A percentile compares a stretch with the other conserved stretches of the same genome.
phyloP scores from a whole-genome alignment of 1,284 basidiomycete species.

The Leccinum pachyderme region DNA sequence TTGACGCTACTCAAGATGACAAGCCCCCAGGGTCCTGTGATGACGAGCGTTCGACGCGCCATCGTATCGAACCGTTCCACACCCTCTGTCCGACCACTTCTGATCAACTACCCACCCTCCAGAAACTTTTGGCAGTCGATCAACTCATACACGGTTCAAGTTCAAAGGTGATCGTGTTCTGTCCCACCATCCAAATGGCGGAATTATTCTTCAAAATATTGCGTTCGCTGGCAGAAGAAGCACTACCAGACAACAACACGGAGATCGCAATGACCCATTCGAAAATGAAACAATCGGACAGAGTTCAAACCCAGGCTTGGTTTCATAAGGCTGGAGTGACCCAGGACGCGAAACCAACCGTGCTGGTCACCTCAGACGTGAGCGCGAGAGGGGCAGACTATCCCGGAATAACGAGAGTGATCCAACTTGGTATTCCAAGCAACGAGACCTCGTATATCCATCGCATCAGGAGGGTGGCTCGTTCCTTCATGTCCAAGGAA shows the following conservation, averaged over 20 bases:
- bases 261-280: constrained; percentile 86
- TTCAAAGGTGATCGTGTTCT: constrained; percentile 87
- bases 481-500: constrained; percentile 48
- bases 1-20: constrained; percentile 53
- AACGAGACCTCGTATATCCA: constrained; percentile 83
- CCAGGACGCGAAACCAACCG: constrained; percentile 37
- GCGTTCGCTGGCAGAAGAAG: constrained; percentile 42
- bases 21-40: background rate
- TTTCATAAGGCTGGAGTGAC: constrained; percentile 61
- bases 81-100: constrained; percentile 68
- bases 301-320: constrained; percentile 17
- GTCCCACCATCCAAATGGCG: constrained; percentile 87
- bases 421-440: constrained; percentile 85
- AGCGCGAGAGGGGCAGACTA: constrained; percentile 92
- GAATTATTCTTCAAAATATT: constrained; percentile 72
- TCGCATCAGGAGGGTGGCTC: constrained; percentile 89
- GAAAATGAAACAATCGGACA: constrained; percentile 59
- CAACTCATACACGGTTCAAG: constrained; percentile 72
- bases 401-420: constrained; percentile 87
- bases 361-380: constrained; percentile 88
- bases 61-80: constrained; percentile 82
- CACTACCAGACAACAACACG: constrained; percentile 53
- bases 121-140: constrained; percentile 87
- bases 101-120: constrained; percentile 77
- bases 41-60: constrained; percentile 49